phyloP scores from a whole-genome alignment of 1,284 basidiomycete genomes.

The Chondrostereum purpureum region DNA sequence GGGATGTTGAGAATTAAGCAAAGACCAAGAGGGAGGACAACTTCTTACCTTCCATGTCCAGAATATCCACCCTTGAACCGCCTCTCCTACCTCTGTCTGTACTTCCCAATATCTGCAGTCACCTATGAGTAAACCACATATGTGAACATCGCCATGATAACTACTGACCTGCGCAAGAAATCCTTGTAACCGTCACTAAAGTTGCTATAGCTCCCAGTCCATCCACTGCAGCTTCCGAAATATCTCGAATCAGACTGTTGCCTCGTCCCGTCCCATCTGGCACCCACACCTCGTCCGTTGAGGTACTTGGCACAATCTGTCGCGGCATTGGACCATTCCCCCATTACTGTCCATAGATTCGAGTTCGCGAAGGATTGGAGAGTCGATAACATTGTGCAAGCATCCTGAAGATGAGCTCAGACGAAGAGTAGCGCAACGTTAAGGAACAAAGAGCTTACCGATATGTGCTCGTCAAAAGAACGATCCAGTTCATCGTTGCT shows the following conservation, averaged over 20 bases:
- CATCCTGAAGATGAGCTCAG: constrained; percentile 28
- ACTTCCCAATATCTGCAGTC: constrained; percentile 66
- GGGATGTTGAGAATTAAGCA: constrained; percentile 6
- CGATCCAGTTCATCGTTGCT: constrained; percentile 50
- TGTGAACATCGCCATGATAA: background rate
- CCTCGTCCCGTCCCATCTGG: constrained; percentile 60
- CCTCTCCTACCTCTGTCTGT: constrained; percentile 62
- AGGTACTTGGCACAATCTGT: constrained; percentile 81
- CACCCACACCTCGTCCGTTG: constrained; percentile 68
- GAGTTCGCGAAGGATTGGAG: constrained; percentile 34
- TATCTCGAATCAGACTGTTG: constrained; percentile 24
- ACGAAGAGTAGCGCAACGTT: constrained; percentile 1
- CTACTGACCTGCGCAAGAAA: constrained; percentile 51
- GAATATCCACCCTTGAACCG: constrained; percentile 70
- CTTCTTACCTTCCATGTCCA: constrained; percentile 74
- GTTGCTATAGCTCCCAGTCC: constrained; percentile 49
- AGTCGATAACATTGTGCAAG: constrained; percentile 34
- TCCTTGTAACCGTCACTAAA: constrained; percentile 62
- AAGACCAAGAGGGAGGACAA: constrained; percentile 5
- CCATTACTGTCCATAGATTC: constrained; percentile 59
- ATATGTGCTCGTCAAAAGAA: constrained; percentile 49
- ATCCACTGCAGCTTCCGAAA: constrained; percentile 54
- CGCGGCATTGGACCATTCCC: constrained; percentile 74
- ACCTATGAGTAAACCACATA: background rate
- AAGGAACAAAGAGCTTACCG: constrained; percentile 25